Evolutionary conservation across 345 rosid genomes (phyloP), one percentile per base, ranked within the genome.

Genomic region (Cardiospermum halicacabum): DNA sequence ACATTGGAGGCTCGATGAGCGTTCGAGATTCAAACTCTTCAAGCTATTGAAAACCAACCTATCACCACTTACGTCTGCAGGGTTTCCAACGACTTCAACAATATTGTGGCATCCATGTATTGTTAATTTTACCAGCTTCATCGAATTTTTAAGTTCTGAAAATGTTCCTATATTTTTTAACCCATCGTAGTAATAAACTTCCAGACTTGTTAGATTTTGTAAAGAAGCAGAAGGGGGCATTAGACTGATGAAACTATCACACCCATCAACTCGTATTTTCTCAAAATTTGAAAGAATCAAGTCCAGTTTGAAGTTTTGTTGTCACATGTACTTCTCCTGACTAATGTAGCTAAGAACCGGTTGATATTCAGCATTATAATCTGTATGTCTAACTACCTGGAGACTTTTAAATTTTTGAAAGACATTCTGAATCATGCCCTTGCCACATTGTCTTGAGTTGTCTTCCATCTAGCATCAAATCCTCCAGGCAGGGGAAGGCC

Each of bases 401-500:
- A 60, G 55, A 24, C 10, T 2, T 56, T 60, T 74, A 16, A 55
- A 2, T 4, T 45, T 48, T n/a, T 3, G 12, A 40, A 63, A 65
- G n/a, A 45, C 31, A 34, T 12, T 16, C 32, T 9, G 53, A 25
- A 55, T 58, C 26, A 5, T 58, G 12, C 16, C 12, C 42, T 32
- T 70, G 8, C 18, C 40, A 6, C n/a, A 73, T 11, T 59, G 24
- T 59, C 28, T 0, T 24, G 16, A 53, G 7, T 5, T 42, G 0
- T 45, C 18, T n/a, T 45, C 18, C 22, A 6, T 7, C 22, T 45
- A 45, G 18, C 7, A 0, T 13, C 50, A 45, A 45, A 15, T 45
- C 18, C 22, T 45, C 50, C 22, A 45, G 18, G 21, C 50, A 45
- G 18, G 50, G 50, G 22, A 68, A 15, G 16, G 53, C 65, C 78